Percentiles rank a stretch among this genome's conserved stretches.
phyloP scores from a whole-genome alignment of 306 rosid genomes.

The Prunus persica region DNA sequence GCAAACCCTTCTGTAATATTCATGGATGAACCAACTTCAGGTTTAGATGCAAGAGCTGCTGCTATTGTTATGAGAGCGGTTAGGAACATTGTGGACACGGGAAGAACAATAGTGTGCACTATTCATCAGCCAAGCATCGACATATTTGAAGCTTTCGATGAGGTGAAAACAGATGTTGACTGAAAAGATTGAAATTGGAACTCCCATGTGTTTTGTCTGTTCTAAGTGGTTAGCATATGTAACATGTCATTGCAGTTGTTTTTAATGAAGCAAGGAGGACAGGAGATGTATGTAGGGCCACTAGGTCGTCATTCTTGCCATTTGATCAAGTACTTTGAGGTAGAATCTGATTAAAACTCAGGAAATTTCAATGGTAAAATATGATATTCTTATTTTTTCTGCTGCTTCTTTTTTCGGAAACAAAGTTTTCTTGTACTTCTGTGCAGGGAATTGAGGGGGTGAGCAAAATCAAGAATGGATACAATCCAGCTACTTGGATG shows the following conservation, averaged over 20 bases:
- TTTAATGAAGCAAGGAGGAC: constrained; percentile 20
- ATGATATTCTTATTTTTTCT: background rate
- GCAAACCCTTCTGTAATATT: constrained; percentile 65
- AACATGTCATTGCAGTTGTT: constrained; percentile 19
- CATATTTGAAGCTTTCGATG: constrained; percentile 64
- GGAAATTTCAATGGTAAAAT: background rate
- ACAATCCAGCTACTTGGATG: constrained; percentile 25
- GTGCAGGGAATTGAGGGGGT: constrained; percentile 1
- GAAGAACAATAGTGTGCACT: constrained; percentile 69
- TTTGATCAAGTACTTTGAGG: constrained; percentile 21
- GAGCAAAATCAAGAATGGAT: constrained; percentile 13
- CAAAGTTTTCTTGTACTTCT: background rate
- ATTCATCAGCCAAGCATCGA: constrained; percentile 72
- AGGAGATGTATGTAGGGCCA: constrained; percentile 11
- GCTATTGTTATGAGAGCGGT: constrained; percentile 65
- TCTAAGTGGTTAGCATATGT: background rate
- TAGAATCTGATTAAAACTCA: background rate
- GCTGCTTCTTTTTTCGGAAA: background rate
- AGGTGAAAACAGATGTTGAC: constrained; percentile 25
- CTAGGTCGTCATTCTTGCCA: constrained; percentile 16
- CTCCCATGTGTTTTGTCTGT: background rate
- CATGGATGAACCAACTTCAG: constrained; percentile 79
- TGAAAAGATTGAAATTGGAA: background rate
- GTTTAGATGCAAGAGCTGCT: constrained; percentile 65
- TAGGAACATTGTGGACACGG: constrained; percentile 63